These are phyloP conservation scores for Fusarium miscanthi DNA, from an alignment of 2,329 filamentous ascomycete genomes.

Conservation along the genomic window DNA sequence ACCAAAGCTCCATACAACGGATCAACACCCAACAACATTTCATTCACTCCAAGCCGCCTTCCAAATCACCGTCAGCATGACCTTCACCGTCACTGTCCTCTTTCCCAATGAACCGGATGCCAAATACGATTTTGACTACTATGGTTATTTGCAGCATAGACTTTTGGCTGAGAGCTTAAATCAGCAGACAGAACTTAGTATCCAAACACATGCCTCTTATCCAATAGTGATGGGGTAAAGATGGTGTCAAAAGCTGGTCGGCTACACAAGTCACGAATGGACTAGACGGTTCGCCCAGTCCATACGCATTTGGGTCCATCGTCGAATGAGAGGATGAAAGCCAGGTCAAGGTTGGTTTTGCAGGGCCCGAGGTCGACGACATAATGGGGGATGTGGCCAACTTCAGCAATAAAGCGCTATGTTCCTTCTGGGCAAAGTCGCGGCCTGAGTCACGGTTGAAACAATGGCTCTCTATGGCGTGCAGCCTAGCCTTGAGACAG, in stretches of 20 bases:
- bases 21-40: not conserved
- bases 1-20: not conserved
- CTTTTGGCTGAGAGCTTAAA: too few relatives aligned
- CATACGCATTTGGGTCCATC: not conserved
- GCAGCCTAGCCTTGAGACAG: not conserved
- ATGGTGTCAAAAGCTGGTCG: not conserved
- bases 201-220: not conserved
- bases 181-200: too few relatives aligned
- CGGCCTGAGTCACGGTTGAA: not conserved
- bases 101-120: not conserved
- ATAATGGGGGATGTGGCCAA: not conserved
- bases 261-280: not conserved
- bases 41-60: not conserved
- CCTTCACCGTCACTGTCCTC: not conserved
- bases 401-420: not conserved
- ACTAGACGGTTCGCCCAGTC: not conserved
- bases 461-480: not conserved
- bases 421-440: not conserved
- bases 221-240: not conserved
- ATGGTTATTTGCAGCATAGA: too few relatives aligned
- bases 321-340: not conserved
- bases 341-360: not conserved
- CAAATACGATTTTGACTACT: not conserved
- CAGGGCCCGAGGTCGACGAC: not conserved
- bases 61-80: not conserved